These are phyloP conservation scores for Trametes maxima DNA, from an alignment of 768 basidiomycete genomes.

Conservation along the genomic window DNA sequence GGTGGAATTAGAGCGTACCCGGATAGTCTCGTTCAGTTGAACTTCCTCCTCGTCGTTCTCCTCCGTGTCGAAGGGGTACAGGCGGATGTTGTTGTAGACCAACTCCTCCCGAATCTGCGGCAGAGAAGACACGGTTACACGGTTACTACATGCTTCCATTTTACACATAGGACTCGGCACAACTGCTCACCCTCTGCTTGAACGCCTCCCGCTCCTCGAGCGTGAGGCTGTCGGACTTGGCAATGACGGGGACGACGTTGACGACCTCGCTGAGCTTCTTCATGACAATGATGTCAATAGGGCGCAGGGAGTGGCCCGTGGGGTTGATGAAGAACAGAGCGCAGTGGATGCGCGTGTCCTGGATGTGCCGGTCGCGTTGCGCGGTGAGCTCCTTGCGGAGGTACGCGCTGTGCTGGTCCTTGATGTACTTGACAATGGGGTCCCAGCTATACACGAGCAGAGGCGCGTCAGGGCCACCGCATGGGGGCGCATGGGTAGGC, in stretches of 20 bases:
- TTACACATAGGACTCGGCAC: not conserved
- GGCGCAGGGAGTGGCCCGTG: slow-evolving; percentile 94
- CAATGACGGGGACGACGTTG: slow-evolving; percentile 99
- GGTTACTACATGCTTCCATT: slow-evolving; percentile 15
- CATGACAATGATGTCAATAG: slow-evolving; percentile 98
- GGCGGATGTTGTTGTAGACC: slow-evolving; percentile 85
- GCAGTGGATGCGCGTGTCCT: slow-evolving; percentile 98
- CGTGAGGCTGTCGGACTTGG: slow-evolving; percentile 94
- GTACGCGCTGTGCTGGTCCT: slow-evolving; percentile 99
- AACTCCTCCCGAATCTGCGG: slow-evolving; percentile 90
- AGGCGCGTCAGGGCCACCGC: not conserved
- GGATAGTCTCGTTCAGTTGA: slow-evolving; percentile 84
- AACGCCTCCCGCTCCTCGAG: slow-evolving; percentile 90
- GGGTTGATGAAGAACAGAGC: slow-evolving; percentile 98
- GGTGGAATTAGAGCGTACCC: slow-evolving; percentile 56
- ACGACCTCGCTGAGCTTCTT: slow-evolving; percentile 99
- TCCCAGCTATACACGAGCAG: slow-evolving; percentile 73
- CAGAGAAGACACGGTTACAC: not conserved
- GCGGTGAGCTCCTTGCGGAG: slow-evolving; percentile 98
- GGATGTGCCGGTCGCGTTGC: slow-evolving; percentile 97
- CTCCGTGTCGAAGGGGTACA: slow-evolving; percentile 97
- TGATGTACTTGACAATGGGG: slow-evolving; percentile 98
- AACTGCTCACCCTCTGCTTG: slow-evolving; percentile 76
- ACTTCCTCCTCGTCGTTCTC: slow-evolving; percentile 94
- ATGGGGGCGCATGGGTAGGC: not conserved